Evolutionary conservation across 2,329 filamentous ascomycete species (phyloP), one percentile per base, ranked within the genome.

Genomic region (Tolypocladium album): DNA sequence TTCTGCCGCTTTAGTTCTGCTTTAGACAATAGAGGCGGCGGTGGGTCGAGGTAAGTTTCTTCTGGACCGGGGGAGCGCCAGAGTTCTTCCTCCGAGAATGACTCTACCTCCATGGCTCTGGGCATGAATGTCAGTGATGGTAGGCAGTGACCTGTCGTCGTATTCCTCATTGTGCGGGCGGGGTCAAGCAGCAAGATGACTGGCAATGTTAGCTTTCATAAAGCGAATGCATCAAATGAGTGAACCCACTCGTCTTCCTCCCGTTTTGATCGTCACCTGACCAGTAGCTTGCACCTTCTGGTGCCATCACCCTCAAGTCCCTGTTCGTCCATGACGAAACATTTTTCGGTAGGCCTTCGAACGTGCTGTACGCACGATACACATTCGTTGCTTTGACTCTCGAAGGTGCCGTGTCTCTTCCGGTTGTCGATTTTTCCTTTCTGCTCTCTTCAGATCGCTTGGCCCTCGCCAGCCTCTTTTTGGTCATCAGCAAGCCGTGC

Each of bases 121-220:
- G 69, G 68, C 67, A 70, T 69, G 27, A 69, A 70, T 4, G 67
- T 70, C 2, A 70, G 59, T 4, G 68, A 67, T 0, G 64, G 66
- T 0, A 58, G 67, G 12, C 58, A 31, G 12, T 68, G 60, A 1
- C 61, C 56, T 1, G 68, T 69, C 39, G 61, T 63, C 12, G 63
- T 60, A 27, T 69, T 56, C 13, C 59, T 62, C 66, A 70, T 70
- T 9, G 50, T 61, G 24, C 67, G 62, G 3, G 55, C 55, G 2
- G 66, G 67, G 34, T 68, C 68, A 39, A 68, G 38, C 13, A 57
- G 39, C 4, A 57, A 22, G 9, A 57, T 9, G 2, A 57, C 55
- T 57, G 40, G 22, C 40, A 31, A 5, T 27, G 24, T 50, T 20
- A 50, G 45, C 45, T 31, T 5, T 50, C 22, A 9, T 1, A 8